Evolutionary conservation across 2,329 filamentous ascomycete species (phyloP), one percentile per base, ranked within the genome.

Genomic region (Pezicula carpinea): DNA sequence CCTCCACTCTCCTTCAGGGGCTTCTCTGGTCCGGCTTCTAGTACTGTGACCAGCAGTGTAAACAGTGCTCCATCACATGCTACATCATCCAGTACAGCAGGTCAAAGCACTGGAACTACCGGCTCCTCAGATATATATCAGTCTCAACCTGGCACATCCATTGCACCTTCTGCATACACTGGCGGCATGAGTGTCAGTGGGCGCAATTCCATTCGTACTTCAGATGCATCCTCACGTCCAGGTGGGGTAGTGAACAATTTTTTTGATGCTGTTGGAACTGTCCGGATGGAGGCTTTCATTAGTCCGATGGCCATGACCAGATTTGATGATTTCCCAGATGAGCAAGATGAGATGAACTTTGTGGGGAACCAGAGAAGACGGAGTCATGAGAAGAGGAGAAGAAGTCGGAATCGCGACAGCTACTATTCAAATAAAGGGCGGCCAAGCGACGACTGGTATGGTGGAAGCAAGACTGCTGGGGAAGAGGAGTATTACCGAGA

Each of bases 231-330:
- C 14, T 48, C 52, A 35, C 54, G 59, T 5, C 60, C 62, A 15
- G 57, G 39, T 63, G 55, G 50, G 6, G 59, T 60, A 11, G 57
- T 59, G 10, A 63, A 64, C 34, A 65, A 65, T 64, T 91, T 93
- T 69, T 93, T 93, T 61, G 90, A 95, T 58, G 87, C 87, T 1
- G 85, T 95, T 48, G 90, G 91, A 1, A 97, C 91, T 2, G 82
- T 97, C 39, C 82, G 93, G 22, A 97, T 99, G 92, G 92, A 97
- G 66, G 93, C 93, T 0, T 99, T 97, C 65, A 95, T 99, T 56
- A 82, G 74, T 57, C 81, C 81, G 0, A 64, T 83, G 10, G 71
- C 77, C 10, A 40, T 59, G 36, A 50, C 48, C 7, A 46, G 53
- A 13, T 62, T 61, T 39, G 59, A 63, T 22, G 59, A 63, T 31